Evolutionary conservation across 371 early-diverging fungal species (phyloP), one percentile per base, ranked within the genome.

Genomic region (Mortierella sp.): DNA sequence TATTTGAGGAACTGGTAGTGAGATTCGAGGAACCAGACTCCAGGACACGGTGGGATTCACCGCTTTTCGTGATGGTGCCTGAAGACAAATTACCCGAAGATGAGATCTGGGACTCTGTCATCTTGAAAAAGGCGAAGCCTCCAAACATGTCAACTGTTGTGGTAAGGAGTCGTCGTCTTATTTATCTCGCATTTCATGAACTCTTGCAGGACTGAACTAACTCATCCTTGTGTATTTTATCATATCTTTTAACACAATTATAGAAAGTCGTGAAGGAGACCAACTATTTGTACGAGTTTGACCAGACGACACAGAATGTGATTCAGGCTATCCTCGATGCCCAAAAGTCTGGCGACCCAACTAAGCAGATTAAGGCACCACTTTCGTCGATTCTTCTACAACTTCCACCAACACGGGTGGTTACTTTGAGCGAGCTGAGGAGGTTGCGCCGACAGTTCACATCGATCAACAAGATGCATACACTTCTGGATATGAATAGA

Each of bases 1-100:
- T 94, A 26, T 94, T 98, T 82, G 96, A 96, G 38, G 96, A 98
- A 78, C 91, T 99, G 38, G 89, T 95, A 4, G 93, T 94, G 63
- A 90, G 99, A 63, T 99, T 96, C 77, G 99, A 99, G 90, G 99
- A 99, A 81, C 99, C 99, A n/a, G 94, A 95, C 70, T 92, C 94
- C 19, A 90, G 93, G 10, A 96, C 96, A 82, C 90, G 97, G 68
- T 99, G 99, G 99, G 99, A 99, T 87, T 92, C 96, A 9, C 99
- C 99, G 19, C 90, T 98, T 28, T 98, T 98, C 80, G 95, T 96
- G 0, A 88, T 97, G 10, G 89, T 97, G 44, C 95, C 95, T 74
- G 93, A 95, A 54, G 97, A 95, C 70, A 84, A 88, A 76, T 77
- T 91, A 21, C 95, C 96, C 16, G 88, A 89, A 34, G 93, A 95